Evolutionary conservation across 805 yeast genomes (phyloP).

Genomic region (Maudiozyma saulgeensis): DNA sequence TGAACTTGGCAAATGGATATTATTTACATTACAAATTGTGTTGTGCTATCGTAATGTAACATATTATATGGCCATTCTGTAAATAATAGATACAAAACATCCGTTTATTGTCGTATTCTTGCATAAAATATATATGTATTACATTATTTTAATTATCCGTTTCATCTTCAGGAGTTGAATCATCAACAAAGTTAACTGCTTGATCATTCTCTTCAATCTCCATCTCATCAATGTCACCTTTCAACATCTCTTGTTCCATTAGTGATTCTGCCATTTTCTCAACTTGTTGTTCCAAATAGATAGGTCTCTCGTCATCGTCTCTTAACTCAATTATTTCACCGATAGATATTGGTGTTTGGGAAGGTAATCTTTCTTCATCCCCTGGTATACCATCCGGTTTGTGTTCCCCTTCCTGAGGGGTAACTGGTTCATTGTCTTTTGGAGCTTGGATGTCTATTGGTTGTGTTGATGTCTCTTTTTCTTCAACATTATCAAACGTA

Average conservation of each 20-base stretch:
- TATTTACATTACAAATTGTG: too few relatives aligned
- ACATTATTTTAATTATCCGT: neutral
- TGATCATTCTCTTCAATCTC: neutral
- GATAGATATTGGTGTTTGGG: conserved; percentile 1
- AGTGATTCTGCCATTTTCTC: conserved; percentile 10
- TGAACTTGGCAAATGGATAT: too few relatives aligned
- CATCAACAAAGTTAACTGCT: neutral
- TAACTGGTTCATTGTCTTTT: neutral
- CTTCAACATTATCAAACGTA: neutral
- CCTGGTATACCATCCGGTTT: neutral
- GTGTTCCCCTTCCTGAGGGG: neutral
- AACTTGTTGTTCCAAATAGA: conserved; percentile 8
- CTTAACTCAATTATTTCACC: conserved; percentile 6
- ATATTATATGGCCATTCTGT: neutral
- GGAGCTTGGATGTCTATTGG: neutral
- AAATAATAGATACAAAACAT: neutral
- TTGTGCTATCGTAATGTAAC: too few relatives aligned
- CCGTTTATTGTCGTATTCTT: neutral
- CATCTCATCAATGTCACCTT: conserved; percentile 1
- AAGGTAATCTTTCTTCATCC: neutral
- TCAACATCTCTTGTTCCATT: conserved; percentile 7
- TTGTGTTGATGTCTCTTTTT: neutral
- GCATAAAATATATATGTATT: neutral
- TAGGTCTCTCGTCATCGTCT: conserved; percentile 8
- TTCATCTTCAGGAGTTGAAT: neutral